A percentile compares a stretch with the other conserved stretches of the same genome.
phyloP scores from a whole-genome alignment of 2,329 filamentous ascomycete genomes.

The Volutella citrinella region DNA sequence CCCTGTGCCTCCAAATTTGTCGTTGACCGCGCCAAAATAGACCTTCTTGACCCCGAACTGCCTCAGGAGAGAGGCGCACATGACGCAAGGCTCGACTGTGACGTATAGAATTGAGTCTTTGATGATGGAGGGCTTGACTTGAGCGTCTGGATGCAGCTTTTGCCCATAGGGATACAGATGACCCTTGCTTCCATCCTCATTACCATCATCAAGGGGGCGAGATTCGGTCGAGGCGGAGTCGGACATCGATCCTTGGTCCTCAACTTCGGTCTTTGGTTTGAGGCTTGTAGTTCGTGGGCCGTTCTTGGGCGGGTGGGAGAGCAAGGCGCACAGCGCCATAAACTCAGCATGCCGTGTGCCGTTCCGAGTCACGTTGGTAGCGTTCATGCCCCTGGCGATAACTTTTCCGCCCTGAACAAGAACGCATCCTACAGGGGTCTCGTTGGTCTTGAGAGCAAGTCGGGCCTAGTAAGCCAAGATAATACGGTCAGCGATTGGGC shows the following conservation, averaged over 20 bases:
- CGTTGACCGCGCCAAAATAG: conserved; percentile 93
- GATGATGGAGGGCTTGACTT: conserved; percentile 66
- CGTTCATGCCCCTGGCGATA: conserved; percentile 92
- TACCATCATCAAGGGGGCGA: conserved; percentile 38
- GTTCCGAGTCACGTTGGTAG: conserved; percentile 86
- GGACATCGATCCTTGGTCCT: conserved; percentile 17
- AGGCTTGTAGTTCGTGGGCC: conserved; percentile 31
- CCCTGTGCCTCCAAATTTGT: conserved; percentile 94
- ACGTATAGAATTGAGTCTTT: conserved; percentile 80
- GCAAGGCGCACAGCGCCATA: conserved; percentile 67
- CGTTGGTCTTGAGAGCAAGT: conserved; percentile 77
- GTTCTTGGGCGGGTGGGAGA: conserved; percentile 38
- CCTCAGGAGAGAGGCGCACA: conserved; percentile 91
- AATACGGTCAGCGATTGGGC: no score
- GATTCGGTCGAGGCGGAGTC: conserved; percentile 22
- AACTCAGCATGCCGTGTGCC: conserved; percentile 96
- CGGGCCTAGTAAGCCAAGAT: no score
- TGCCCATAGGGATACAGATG: conserved; percentile 62
- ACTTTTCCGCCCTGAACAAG: conserved; percentile 77
- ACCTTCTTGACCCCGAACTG: conserved; percentile 87
- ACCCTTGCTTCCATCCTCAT: conserved; percentile 52
- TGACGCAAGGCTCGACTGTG: conserved; percentile 97
- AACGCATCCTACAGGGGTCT: conserved; percentile 96
- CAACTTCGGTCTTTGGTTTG: conserved; percentile 31
- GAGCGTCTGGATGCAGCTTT: conserved; percentile 51